Evolutionary conservation across 805 yeast genomes (phyloP), one percentile per base, ranked within the genome.

Genomic region (Debaryomyces hansenii): DNA sequence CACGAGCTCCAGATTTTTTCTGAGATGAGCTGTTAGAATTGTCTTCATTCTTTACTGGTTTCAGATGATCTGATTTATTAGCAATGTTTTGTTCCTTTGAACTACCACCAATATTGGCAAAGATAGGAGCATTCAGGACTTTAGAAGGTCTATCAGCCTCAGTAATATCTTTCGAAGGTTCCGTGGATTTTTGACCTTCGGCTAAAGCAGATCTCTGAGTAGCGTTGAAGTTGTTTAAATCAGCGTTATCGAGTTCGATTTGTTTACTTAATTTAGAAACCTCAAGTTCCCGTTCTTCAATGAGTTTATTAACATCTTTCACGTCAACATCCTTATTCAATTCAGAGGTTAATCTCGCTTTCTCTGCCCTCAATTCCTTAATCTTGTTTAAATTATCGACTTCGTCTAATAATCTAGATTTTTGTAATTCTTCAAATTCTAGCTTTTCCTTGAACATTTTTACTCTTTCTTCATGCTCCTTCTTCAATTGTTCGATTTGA

Each of bases 371-470:
- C 48, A 72, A 60, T 27, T 64, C 67, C 55, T 63, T 61, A 55
- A 67, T 63, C 51, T 65, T 63, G 55, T 72, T 71, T 57, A 73
- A 63, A 52, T 70, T 67, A 21, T 60, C 67, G 45, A 64, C 67
- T 56, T 69, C 78, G 40, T 64, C 75, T 54, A 64, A 55, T 50
- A 71, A 60, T 49, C 70, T 64, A 39, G 56, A 51, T 54, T 62
- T 64, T 55, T 72, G 72, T 44, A 66, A 63, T 53, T 69, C 75
- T 52, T 67, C 73, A 41, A 64, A 60, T 41, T 64, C 67, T 49
- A 67, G 58, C 47, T 60, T 58, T 38, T 62, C 52, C 42, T 60
- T 58, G 48, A 56, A 66, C 42, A 68, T 59, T 45, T 47, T 57
- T 49, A 64, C 49, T 51, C 62, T 62, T 21, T 59, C 71, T 21